A percentile compares a stretch with the other conserved stretches of the same genome.
These are phyloP conservation scores for Trichoderma harzianum DNA, from an alignment of 2,329 filamentous ascomycete genomes.

Conservation along the genomic window DNA sequence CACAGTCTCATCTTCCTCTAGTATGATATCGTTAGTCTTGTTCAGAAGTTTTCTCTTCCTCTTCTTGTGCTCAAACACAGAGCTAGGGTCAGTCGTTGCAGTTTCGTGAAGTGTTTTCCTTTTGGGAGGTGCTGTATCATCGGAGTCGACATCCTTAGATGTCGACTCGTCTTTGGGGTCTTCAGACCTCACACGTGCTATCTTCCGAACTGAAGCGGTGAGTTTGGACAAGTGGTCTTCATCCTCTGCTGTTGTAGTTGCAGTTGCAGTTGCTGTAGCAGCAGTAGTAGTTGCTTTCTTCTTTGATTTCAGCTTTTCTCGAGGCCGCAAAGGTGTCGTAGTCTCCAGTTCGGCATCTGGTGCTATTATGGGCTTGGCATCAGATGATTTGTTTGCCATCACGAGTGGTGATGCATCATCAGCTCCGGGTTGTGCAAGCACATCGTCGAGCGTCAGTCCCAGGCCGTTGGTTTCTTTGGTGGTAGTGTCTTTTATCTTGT, in stretches of 20 bases:
- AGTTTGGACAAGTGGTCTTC: neutral
- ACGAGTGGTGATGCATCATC: constrained; percentile 20
- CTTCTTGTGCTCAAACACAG: neutral
- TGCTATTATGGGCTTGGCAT: constrained; percentile 27
- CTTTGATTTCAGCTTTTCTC: neutral
- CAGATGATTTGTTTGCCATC: constrained; percentile 13
- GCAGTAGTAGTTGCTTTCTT: neutral
- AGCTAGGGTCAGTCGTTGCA: neutral
- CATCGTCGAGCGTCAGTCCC: constrained; percentile 3
- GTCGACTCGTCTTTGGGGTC: neutral
- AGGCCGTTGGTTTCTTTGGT: constrained; percentile 26
- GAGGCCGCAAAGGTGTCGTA: neutral
- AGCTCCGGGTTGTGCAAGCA: neutral
- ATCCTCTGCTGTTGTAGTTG: neutral
- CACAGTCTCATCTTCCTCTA: constrained; percentile 5
- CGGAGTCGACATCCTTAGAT: neutral
- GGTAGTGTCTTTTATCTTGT: constrained; percentile 58
- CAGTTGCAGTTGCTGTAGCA: neutral
- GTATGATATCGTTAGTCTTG: neutral
- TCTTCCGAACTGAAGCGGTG: neutral
- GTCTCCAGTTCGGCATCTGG: neutral
- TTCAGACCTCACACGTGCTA: neutral
- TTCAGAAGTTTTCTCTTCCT: constrained; percentile 12
- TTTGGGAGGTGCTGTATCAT: constrained; percentile 18
- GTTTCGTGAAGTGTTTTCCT: constrained; percentile 4